Evolutionary conservation across 208 protist genomes (phyloP).

Genomic region (Acanthamoeba healyi): DNA sequence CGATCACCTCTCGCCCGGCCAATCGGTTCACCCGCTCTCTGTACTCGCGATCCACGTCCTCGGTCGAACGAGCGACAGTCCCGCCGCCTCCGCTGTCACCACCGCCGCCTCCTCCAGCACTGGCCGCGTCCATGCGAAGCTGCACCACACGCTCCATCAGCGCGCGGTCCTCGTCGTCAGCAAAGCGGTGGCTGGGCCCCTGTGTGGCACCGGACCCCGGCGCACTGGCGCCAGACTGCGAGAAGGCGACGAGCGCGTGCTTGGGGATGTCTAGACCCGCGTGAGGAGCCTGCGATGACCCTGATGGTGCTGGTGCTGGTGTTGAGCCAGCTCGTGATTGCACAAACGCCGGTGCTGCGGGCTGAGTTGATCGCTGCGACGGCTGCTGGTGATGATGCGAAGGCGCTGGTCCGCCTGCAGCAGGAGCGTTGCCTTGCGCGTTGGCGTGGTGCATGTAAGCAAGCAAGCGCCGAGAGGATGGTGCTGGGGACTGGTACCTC

Average conservation of each 20-base stretch:
- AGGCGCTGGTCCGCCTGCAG: too few relatives aligned
- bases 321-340: too few relatives aligned
- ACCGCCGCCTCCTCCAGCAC: background rate
- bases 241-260: background rate
- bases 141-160: slow-evolving; percentile 34
- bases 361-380: too few relatives aligned
- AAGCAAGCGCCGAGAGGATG: background rate
- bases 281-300: background rate
- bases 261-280: background rate
- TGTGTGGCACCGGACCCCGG: background rate
- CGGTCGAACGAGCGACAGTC: background rate
- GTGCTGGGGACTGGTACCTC: background rate
- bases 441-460: background rate
- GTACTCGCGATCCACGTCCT: background rate
- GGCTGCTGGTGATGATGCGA: too few relatives aligned
- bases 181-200: background rate
- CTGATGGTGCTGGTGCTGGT: background rate
- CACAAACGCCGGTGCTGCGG: too few relatives aligned
- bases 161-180: slow-evolving; percentile 20
- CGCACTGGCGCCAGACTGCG: background rate
- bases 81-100: background rate
- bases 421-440: too few relatives aligned
- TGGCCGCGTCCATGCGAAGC: background rate
- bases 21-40: slow-evolving; percentile 18
- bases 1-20: background rate